Evolutionary conservation across 257 asterid genomes (phyloP).

Genomic region (Paulownia fortunei): DNA sequence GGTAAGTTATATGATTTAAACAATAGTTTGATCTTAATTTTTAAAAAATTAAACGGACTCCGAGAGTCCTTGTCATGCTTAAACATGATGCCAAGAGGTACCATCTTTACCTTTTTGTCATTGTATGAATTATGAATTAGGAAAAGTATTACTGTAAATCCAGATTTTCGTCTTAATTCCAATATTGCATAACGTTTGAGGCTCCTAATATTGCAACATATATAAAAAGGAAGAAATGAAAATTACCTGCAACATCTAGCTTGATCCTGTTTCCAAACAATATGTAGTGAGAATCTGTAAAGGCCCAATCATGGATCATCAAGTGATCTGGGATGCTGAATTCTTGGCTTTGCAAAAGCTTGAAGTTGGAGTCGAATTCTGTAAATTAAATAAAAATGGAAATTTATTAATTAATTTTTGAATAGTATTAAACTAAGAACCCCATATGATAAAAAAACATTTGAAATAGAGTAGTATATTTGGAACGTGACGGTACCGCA

Average conservation of each 20-base stretch:
- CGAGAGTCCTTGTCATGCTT: neutral
- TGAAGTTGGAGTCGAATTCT: slow-evolving; percentile 83
- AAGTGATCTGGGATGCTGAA: slow-evolving; percentile 85
- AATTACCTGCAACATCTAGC: slow-evolving; percentile 77
- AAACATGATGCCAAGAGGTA: slow-evolving; percentile 14
- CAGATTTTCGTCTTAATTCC: neutral
- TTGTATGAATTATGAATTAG: slow-evolving; percentile 24
- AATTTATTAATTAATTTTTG: neutral
- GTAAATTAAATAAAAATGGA: slow-evolving; percentile 11
- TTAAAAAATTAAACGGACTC: no score
- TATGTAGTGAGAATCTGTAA: slow-evolving; percentile 82
- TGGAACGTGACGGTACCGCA: neutral
- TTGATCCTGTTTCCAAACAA: slow-evolving; percentile 93
- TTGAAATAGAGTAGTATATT: neutral
- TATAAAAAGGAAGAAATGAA: neutral
- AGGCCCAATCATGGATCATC: slow-evolving; percentile 99
- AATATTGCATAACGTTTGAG: no score
- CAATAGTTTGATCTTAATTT: no score
- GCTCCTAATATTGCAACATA: neutral
- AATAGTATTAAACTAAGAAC: neutral
- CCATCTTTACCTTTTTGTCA: neutral
- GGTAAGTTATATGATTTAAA: no score
- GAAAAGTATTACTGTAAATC: no score
- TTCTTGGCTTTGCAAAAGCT: slow-evolving; percentile 74
- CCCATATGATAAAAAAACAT: neutral